These are phyloP conservation scores for Epichloe typhina DNA, from an alignment of 2,329 filamentous ascomycete species.

Conservation along the genomic window DNA sequence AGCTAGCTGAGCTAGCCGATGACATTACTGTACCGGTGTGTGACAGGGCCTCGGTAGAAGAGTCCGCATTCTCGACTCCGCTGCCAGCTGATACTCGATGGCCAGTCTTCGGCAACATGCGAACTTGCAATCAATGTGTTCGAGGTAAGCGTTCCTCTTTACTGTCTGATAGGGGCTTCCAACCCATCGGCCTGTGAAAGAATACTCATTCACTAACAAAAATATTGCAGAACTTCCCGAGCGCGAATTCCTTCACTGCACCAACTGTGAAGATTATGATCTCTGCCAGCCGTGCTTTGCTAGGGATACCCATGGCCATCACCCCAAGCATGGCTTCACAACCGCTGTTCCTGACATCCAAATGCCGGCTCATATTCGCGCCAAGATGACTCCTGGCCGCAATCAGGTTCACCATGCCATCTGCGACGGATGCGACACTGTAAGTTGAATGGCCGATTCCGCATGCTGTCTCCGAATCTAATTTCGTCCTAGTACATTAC, in stretches of 20 bases:
- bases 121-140: slow-evolving; percentile 58
- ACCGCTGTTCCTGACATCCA: slow-evolving; percentile 50
- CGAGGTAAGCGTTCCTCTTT: slow-evolving; percentile 17
- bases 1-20: not conserved
- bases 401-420: slow-evolving; percentile 75
- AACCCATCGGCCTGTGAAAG: slow-evolving; percentile 4
- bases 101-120: slow-evolving; percentile 25
- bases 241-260: slow-evolving; percentile 73
- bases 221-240: slow-evolving; percentile 50
- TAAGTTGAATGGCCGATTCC: slow-evolving; percentile 15
- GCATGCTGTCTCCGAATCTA: not conserved
- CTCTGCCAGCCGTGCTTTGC: slow-evolving; percentile 75
- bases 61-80: not conserved
- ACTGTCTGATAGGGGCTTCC: not conserved
- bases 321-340: slow-evolving; percentile 72
- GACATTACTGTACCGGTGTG: not conserved
- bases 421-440: slow-evolving; percentile 79
- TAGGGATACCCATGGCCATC: slow-evolving; percentile 70
- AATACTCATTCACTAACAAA: not conserved
- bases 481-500: slow-evolving; percentile 44
- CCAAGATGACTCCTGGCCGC: slow-evolving; percentile 65
- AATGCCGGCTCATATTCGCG: slow-evolving; percentile 47
- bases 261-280: slow-evolving; percentile 77
- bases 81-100: not conserved
- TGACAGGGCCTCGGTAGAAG: not conserved